These are phyloP conservation scores for Trypanosoma platydactyli DNA, from an alignment of 208 protist genomes.

Conservation along the genomic window DNA sequence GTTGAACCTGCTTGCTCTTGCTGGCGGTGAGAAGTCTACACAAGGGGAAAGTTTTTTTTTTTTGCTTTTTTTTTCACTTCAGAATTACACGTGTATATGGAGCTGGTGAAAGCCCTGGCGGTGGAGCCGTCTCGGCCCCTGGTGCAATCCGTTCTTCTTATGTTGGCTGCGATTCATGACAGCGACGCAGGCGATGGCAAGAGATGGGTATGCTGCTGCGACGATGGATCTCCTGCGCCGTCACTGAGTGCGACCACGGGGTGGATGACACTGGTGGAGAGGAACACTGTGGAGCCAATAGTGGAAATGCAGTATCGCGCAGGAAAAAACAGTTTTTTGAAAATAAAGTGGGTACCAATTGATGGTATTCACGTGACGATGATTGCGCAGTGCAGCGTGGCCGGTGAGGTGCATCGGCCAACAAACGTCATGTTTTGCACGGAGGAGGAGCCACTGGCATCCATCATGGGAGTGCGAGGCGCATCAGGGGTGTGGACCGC, in stretches of 20 bases:
- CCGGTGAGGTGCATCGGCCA: not conserved
- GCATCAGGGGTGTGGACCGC: constrained; percentile 5
- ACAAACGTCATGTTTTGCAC: constrained; percentile 15
- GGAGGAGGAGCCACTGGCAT: constrained; percentile 21
- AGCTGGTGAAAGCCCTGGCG: constrained; percentile 12
- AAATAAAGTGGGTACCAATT: constrained; percentile 30
- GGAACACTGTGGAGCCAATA: not conserved
- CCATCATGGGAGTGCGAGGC: not conserved
- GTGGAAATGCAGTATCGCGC: constrained; percentile 16
- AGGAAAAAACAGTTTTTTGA: constrained; percentile 1
- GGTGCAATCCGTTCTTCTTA: constrained; percentile 17
- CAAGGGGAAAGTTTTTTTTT: no score
- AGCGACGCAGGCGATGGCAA: not conserved
- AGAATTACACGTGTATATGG: constrained; percentile 2
- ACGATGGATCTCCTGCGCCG: constrained; percentile 1
- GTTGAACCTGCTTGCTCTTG: no score
- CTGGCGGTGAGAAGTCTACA: no score
- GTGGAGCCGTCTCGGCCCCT: constrained; percentile 1
- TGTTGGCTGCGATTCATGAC: constrained; percentile 16
- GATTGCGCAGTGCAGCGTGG: constrained; percentile 7
- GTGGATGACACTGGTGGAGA: constrained; percentile 7
- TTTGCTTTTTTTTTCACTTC: not conserved
- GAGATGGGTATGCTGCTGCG: constrained; percentile 11
- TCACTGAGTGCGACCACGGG: constrained; percentile 1
- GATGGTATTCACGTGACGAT: constrained; percentile 18